Conservation (phyloP, 164 flowering plant species). For the Liriodendron chinense region DNA sequence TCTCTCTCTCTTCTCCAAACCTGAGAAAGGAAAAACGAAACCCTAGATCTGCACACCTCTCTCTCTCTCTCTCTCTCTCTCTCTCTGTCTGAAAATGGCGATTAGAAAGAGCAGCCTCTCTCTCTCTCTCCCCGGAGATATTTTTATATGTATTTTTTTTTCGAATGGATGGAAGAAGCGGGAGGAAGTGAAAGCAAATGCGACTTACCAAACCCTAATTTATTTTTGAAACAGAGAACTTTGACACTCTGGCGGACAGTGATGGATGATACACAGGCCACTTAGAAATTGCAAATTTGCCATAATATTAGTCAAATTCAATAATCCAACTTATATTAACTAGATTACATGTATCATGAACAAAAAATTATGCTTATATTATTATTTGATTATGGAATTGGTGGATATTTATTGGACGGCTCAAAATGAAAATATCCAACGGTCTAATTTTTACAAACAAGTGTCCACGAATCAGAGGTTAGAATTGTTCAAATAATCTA, state of each 20-base stretch:
- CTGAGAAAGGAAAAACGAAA: background rate
- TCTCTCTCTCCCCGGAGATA: background rate
- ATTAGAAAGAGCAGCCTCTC: background rate
- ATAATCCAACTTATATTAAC: too few species aligned
- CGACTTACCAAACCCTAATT: background rate
- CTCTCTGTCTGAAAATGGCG: background rate
- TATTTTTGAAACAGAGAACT: background rate
- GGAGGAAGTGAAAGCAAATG: background rate
- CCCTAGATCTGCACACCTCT: background rate
- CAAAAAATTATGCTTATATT: too few species aligned
- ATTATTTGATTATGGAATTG: too few species aligned
- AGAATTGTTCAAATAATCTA: too few species aligned
- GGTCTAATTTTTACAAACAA: too few species aligned
- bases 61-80: background rate
- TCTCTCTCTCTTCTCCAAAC: background rate
- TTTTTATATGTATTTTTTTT: background rate
- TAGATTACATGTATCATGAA: too few species aligned
- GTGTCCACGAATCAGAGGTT: too few species aligned
- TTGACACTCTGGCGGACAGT: background rate
- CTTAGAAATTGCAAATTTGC: too few species aligned
- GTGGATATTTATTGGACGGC: too few species aligned
- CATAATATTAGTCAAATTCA: too few species aligned
- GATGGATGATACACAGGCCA: too few species aligned
- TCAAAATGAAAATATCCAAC: too few species aligned
- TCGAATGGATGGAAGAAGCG: background rate